phyloP scores from a whole-genome alignment of 345 rosid genomes.

The Reutealis trisperma region DNA sequence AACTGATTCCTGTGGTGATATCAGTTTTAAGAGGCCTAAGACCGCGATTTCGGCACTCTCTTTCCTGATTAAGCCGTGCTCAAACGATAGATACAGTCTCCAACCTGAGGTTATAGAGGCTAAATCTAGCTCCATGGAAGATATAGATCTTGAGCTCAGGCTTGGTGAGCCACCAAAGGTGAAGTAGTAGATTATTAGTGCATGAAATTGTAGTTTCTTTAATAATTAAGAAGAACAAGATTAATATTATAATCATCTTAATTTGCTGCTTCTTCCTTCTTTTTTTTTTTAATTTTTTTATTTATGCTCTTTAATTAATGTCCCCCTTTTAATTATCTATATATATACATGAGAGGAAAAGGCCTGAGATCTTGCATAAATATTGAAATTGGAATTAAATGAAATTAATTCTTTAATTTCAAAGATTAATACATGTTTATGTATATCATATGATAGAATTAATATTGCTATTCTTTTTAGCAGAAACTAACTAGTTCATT shows the following conservation, averaged over 20 bases:
- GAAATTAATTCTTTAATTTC: not conserved
- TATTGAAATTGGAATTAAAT: constrained; percentile 3
- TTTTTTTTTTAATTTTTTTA: not conserved
- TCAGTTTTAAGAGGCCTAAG: constrained; percentile 38
- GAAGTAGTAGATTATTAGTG: constrained; percentile 32
- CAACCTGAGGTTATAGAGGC: constrained; percentile 39
- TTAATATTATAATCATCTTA: not conserved
- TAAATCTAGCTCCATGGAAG: constrained; percentile 41
- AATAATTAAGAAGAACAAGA: not conserved
- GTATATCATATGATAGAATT: not conserved
- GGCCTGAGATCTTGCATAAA: not conserved
- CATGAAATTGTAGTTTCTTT: not conserved
- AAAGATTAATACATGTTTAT: too few relatives aligned
- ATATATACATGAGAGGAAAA: constrained; percentile 1
- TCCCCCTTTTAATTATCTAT: not conserved
- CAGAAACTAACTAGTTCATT: not conserved
- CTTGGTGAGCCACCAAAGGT: constrained; percentile 64
- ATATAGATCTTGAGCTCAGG: constrained; percentile 89
- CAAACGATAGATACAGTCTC: constrained; percentile 27
- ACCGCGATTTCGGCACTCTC: constrained; percentile 28
- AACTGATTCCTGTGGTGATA: constrained; percentile 12
- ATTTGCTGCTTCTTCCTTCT: not conserved
- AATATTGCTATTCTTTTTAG: not conserved
- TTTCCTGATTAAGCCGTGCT: constrained; percentile 18
- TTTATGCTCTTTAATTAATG: not conserved